These are phyloP conservation scores for Sanghuangporus sanghuang DNA, from an alignment of 1,284 basidiomycete species.

Conservation along the genomic window DNA sequence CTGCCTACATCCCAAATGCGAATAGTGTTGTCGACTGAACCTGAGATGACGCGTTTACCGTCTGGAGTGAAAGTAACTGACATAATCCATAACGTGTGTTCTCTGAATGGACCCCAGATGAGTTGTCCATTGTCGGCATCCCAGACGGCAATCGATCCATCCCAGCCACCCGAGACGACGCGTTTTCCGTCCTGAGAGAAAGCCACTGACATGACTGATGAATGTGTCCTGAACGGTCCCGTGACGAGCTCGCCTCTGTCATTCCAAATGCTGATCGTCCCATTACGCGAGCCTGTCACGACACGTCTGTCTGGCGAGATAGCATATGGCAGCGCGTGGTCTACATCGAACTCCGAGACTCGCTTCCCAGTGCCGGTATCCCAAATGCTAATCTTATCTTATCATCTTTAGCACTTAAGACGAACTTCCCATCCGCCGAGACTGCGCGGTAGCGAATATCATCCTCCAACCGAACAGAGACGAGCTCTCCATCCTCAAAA, in stretches of 20 bases:
- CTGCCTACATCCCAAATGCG: background rate
- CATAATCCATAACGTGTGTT: background rate
- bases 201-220: too few species aligned
- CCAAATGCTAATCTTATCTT: too few species aligned
- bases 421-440: too few species aligned
- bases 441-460: too few species aligned
- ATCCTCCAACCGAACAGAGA: too few species aligned
- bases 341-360: too few species aligned
- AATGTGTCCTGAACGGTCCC: background rate
- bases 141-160: background rate
- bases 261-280: background rate
- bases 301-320: background rate
- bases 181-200: background rate
- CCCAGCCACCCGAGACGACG: background rate
- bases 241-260: background rate
- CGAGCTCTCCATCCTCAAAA: too few species aligned
- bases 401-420: too few species aligned
- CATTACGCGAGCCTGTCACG: background rate
- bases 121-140: background rate
- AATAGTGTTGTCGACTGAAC: background rate
- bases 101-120: background rate
- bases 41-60: background rate
- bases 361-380: too few species aligned
- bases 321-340: too few species aligned
- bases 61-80: background rate